Base-by-base conservation (phyloP, 805 yeast genomes). In the Myxozyma sirexii region DNA sequence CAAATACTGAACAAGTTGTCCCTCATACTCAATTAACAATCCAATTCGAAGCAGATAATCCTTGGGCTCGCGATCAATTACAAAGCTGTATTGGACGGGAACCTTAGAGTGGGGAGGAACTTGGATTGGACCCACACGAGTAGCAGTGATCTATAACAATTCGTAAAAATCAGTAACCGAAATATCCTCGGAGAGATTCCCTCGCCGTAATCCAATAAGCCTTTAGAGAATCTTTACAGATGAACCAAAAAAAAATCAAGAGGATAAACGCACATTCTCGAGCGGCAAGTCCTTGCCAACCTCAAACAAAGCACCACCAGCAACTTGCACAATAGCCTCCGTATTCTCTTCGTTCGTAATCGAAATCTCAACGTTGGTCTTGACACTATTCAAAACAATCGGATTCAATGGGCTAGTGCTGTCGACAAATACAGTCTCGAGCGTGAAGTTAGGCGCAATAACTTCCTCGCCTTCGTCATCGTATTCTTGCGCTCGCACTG, bases 341-440 rank as follows among this genome's bases (percentile, higher is more conserved):
- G 53, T 64, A 12, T 53, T 47, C 51, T 69, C 75, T 37, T 54
- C 54, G 65, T 74, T 74, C 37, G 51, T 33, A 50, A 72, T 44
- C 7, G 50, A 17, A 44, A 73, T 54, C 46, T 56, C 45, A 49
- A 73, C 62, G n/a, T 64, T 59, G 31, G 67, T 58, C 39, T 63
- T 62, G 57, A 61, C 61, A 53, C 66, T 69, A 65, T 73, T 73
- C 59, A 54, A 54, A 44, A 70, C 53, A 24, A 54, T 39, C n/a
- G 64, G 63, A 13, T 53, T 54, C 39, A 31, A 15, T n/a, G 48
- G 39, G 29, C 47, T 24, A 21, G 33, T 27, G 24, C 43, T 29
- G n/a, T 47, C 59, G 3, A 54, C 37, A 24, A 61, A 61, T 19
- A 27, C 39, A 24, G 63, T 42, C 54, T 33, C 33, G 47, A 63